These are phyloP conservation scores for Paxillus ammoniavirescens DNA, from an alignment of 768 basidiomycete genomes.

Conservation along the genomic window DNA sequence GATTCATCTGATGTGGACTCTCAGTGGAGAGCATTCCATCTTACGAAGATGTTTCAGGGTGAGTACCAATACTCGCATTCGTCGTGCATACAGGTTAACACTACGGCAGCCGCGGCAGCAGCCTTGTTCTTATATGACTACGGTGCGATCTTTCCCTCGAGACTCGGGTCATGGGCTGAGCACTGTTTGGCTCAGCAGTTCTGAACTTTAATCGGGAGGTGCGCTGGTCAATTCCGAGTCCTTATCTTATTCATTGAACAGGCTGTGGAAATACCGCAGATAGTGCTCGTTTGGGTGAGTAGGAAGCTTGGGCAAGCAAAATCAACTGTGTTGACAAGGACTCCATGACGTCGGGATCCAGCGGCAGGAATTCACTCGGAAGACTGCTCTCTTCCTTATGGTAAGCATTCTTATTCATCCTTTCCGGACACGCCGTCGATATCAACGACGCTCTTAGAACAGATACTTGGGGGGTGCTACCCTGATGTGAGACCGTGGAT, in stretches of 20 bases:
- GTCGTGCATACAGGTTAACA: neutral
- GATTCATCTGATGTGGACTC: neutral
- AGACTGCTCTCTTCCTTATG: neutral
- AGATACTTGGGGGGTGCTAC: neutral
- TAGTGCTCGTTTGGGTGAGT: neutral
- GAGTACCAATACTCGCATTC: neutral
- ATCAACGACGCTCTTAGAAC: neutral
- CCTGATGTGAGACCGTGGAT: neutral
- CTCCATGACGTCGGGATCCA: neutral
- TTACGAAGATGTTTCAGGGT: neutral
- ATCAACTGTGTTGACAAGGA: neutral
- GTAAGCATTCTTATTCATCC: neutral
- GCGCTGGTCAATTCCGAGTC: neutral
- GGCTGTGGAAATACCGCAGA: neutral
- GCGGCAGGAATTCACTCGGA: neutral
- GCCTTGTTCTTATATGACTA: neutral
- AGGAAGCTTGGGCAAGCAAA: neutral
- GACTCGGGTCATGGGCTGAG: neutral
- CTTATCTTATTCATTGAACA: neutral
- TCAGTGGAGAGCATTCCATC: neutral
- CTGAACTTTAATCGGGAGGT: neutral
- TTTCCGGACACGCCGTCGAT: neutral
- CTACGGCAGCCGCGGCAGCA: neutral
- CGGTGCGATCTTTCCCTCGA: neutral
- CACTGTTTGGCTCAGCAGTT: neutral